These are phyloP conservation scores for Amanita fuliginea DNA, from an alignment of 768 basidiomycete species.

Conservation along the genomic window DNA sequence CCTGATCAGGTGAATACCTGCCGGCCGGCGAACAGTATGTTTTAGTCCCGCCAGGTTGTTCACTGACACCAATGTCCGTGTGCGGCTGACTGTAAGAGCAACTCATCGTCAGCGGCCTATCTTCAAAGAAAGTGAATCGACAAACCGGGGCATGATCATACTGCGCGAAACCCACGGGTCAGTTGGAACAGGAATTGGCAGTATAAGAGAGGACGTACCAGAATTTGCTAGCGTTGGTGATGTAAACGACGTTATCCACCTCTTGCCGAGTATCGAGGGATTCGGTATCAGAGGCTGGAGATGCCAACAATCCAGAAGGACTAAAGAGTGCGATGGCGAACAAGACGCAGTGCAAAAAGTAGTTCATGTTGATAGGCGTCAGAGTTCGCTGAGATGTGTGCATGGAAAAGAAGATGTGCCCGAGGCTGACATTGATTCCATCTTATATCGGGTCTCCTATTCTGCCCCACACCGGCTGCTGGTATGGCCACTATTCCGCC, in stretches of 20 bases:
- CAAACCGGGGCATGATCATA: conserved; percentile 37
- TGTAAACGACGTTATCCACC: conserved; percentile 39
- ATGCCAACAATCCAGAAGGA: neutral
- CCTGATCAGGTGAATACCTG: conserved; percentile 28
- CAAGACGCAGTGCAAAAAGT: neutral
- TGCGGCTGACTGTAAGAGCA: conserved; percentile 25
- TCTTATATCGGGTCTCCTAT: no score
- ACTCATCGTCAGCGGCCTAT: neutral
- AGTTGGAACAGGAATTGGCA: neutral
- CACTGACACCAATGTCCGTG: conserved; percentile 46
- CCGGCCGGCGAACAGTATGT: conserved; percentile 40
- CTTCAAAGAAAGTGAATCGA: neutral
- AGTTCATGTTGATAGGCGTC: neutral
- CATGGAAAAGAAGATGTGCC: no score
- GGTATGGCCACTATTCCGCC: no score
- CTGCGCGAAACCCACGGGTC: conserved; percentile 11
- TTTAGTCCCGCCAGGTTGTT: conserved; percentile 43
- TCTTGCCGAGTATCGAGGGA: conserved; percentile 18
- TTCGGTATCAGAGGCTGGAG: neutral
- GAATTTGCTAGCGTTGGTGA: conserved; percentile 29
- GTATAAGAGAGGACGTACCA: conserved; percentile 26
- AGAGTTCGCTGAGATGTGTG: neutral
- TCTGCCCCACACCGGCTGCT: no score
- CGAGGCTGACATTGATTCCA: neutral
- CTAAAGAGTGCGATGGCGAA: neutral